phyloP scores from a whole-genome alignment of 192 early-diverging fungal species.

The Thamnidium elegans region DNA sequence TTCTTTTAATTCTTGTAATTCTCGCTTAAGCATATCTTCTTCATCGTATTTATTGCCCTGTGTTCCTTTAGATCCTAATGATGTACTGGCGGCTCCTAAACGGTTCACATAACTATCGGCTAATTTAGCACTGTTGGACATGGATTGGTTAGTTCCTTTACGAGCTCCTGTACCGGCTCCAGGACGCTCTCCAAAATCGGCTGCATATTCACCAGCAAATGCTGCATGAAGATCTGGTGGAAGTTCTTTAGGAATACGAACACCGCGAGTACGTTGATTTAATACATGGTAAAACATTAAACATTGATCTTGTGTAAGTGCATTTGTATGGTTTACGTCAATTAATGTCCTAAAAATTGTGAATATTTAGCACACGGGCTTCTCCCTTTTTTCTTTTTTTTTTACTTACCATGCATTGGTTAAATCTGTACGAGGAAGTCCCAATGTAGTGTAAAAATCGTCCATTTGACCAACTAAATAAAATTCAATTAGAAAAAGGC shows the following conservation, averaged over 20 bases:
- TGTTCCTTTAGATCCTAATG: constrained; percentile 33
- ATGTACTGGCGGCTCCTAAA: constrained; percentile 33
- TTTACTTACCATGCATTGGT: constrained; percentile 48
- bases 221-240: constrained; percentile 52
- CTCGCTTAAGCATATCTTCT: constrained; percentile 40
- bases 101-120: constrained; percentile 40
- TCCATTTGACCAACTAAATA: constrained; percentile 53
- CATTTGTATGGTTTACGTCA: constrained; percentile 54
- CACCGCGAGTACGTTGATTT: constrained; percentile 52
- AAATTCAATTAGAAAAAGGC: not conserved
- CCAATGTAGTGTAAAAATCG: constrained; percentile 51
- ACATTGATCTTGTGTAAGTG: constrained; percentile 54
- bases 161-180: constrained; percentile 26
- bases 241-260: constrained; percentile 45
- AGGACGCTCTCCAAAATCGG: constrained; percentile 37
- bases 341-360: constrained; percentile 39
- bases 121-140: constrained; percentile 28
- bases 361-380: not conserved
- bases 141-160: constrained; percentile 28
- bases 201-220: constrained; percentile 51
- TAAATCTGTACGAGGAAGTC: constrained; percentile 51
- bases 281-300: constrained; percentile 57
- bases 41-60: constrained; percentile 39
- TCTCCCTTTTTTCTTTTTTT: not conserved
- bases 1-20: constrained; percentile 47